Base-by-base conservation (phyloP, 1,284 basidiomycete species). In the Inonotus hispidus region DNA sequence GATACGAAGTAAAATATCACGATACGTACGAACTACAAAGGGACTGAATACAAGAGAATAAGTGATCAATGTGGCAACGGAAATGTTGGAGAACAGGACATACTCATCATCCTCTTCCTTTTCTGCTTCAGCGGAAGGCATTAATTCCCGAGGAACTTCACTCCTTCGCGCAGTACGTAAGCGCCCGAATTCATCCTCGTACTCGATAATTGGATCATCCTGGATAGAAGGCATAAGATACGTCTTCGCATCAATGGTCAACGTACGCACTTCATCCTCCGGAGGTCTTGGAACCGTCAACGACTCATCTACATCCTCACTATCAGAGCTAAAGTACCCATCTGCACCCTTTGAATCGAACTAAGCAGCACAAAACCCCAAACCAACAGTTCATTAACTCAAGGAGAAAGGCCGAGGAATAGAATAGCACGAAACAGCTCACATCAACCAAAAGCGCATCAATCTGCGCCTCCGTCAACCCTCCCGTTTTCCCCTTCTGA, bases 141-240 rank as follows among this genome's bases (percentile, higher is more conserved):
- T 67, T 1, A 88, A 72, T 54, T 89, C 74, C 43, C 88, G 79
- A 29, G 93, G 93, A 0, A 95, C 81, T 66, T 93, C 87, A 14
- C 90, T 92, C n/a, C 81, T 78, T 47, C 77, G 81, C 16, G 81
- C 82, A 2, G 79, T 87, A 57, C 91, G 79, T 23, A 84, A 70
- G 19, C 93, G 83, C 19, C 93, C 93, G 69, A 92, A 92, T 68
- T 95, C 93, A 67, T 95, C 93, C 66, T 85, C 81, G 65, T 91
- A 93, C 70, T 95, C 92, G 14, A 95, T 79, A 43, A 92, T 74
- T 8, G 90, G 89, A 68, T 93, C 91, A 61, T 85, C 80, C 81
- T 85, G 53, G 13, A 35, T 16, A 19, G 5, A 49, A 43, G 21
- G 4, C 5, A 7, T 43, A n/a, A 52, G n/a, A 16, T n/a, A 46